These are phyloP conservation scores for Chrysophaeum taylorii DNA, from an alignment of 352 stramenopile genomes.

Conservation along the genomic window DNA sequence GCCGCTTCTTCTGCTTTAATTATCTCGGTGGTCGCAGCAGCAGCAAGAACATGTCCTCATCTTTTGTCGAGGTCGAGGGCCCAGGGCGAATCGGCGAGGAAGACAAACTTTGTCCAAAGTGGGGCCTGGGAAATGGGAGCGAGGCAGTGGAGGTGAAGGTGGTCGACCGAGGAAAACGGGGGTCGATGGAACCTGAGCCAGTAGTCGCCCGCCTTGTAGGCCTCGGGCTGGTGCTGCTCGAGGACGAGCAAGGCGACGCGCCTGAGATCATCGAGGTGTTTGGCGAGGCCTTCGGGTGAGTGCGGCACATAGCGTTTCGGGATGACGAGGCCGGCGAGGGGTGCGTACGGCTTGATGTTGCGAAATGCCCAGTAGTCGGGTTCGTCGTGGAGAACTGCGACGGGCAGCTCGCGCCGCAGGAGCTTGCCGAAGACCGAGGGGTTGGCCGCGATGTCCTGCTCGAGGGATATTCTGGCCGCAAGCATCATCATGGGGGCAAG, in stretches of 20 bases:
- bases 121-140: slow-evolving; percentile 38
- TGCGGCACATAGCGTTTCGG: slow-evolving; percentile 35
- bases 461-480: too few relatives aligned
- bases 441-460: slow-evolving; percentile 38
- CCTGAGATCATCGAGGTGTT: slow-evolving; percentile 28
- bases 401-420: slow-evolving; percentile 33
- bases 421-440: slow-evolving; percentile 45
- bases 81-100: too few relatives aligned
- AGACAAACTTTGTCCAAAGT: slow-evolving; percentile 4
- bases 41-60: too few relatives aligned
- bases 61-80: too few relatives aligned
- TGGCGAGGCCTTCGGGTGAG: slow-evolving; percentile 28
- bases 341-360: slow-evolving; percentile 35
- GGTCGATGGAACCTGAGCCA: slow-evolving; percentile 47
- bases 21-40: too few relatives aligned
- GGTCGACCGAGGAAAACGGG: slow-evolving; percentile 45
- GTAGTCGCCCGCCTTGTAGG: slow-evolving; percentile 35
- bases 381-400: slow-evolving; percentile 29
- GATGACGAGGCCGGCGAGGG: slow-evolving; percentile 43
- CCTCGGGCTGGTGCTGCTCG: slow-evolving; percentile 29
- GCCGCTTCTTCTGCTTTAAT: too few relatives aligned
- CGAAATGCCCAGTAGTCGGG: slow-evolving; percentile 36
- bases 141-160: slow-evolving; percentile 53
- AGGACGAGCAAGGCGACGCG: slow-evolving; percentile 34
- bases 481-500: too few relatives aligned